Base-by-base conservation (phyloP, 1,284 basidiomycete genomes). In the Volvariella surrecta region DNA sequence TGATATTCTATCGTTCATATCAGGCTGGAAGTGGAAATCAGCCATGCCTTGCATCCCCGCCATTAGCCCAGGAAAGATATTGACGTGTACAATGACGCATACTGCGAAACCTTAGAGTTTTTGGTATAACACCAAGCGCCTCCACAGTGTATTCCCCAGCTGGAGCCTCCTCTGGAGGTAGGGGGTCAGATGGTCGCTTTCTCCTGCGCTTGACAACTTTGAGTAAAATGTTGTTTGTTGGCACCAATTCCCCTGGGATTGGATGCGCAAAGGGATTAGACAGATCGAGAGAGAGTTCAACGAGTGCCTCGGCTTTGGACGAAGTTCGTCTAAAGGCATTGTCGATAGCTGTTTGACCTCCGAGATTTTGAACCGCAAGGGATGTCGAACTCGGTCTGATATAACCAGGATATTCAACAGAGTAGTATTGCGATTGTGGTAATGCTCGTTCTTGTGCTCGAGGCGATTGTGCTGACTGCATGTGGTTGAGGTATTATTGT, bases 71-170 rank as follows among this genome's bases (percentile, higher is more conserved):
- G 9, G 24, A 22, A 31, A 35, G 32, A 39, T 28, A 37, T 19
- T n/a, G 39, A 39, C 32, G n/a, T n/a, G 20, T 32, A 16, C 49
- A 37, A 37, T 21, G 18, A 41, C 20, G 54, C 83, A 63, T 54
- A 93, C 92, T 83, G 62, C 93, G 76, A 65, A 98, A 98, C 34
- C 95, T 74, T 31, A 85, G 83, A 1, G 91, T 91, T 63, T 87
- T 89, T 1, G 79, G 70, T 16, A 89, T 73, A 11, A 83, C 63
- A 0, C 94, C 95, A 0, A 90, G 60, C 0, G 85, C 73, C 50
- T 90, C 79, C 3, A 84, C 73, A 1, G 74, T 85, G 60, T 90
- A 98, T 51, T 93, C 80, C 3, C 89, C 89, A 24, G 71, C 50
- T n/a, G 59, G 58, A 6, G 47, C 53, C 19, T 66, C 63, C 13